Base-by-base conservation (phyloP, 352 stramenopile genomes). In the Phytopythium aichiense region DNA sequence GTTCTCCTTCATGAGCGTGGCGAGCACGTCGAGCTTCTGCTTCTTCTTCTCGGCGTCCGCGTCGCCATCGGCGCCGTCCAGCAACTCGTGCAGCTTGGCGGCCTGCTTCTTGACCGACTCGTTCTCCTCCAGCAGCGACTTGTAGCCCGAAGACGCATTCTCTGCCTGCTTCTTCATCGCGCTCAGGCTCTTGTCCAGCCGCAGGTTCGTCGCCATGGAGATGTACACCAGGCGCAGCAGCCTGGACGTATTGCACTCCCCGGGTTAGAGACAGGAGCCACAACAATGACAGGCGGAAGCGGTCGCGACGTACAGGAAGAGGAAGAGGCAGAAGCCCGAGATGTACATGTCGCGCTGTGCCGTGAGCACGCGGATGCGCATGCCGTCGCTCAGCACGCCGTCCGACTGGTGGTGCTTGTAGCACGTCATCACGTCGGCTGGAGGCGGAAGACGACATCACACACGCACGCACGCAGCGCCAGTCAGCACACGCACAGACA, bases 301-400 rank as follows among this genome's bases (percentile, higher is more conserved):
- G 4, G 28, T 4, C 28, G 28, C 28, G 28, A 20, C 70, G 35
- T 68, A 77, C 68, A 91, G 56, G 58, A 93, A 93, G 9, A 93
- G 69, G 69, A 95, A 95, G 43, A 95, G 73, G 38, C 73, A 89
- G 64, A 93, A 92, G 65, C 86, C 84, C 35, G 86, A 82, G 61
- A 95, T 93, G 81, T 94, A 95, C 83, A 93, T 91, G 65, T 95
- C 79, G 23, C 86, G 79, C 66, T 94, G 84, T 0, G 86, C 81
- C 18, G 76, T 77, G 58, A 94, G 71, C 58, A 94, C 58, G 28
- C 84, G 86, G 50, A 94, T 88, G n/a, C 86, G 84, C 65, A 94
- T 65, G 16, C 86, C 84, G 66, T 95, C 86, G 49, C 73, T 84
- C 37, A 87, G 69, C 25, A 84, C 64, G 49, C 73, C 67, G 20